Evolutionary conservation across 129 eudicot species (phyloP).

Genomic region (Centaurea solstitialis): DNA sequence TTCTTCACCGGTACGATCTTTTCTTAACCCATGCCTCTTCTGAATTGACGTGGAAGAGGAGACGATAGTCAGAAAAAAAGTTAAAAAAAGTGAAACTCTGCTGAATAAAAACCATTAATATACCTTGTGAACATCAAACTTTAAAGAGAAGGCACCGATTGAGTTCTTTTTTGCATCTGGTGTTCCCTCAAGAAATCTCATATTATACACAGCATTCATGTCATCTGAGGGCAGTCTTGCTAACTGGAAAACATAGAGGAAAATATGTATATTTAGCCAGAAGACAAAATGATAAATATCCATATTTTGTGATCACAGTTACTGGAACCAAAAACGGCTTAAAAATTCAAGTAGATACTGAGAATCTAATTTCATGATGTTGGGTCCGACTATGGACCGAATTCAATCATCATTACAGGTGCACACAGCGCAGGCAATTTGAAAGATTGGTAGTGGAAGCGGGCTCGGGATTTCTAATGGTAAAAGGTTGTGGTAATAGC

Average conservation of each 20-base stretch:
- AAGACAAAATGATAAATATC: not conserved
- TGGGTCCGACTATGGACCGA: too few relatives aligned
- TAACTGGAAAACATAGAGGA: slow-evolving; percentile 43
- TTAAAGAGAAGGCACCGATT: slow-evolving; percentile 55
- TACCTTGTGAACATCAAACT: slow-evolving; percentile 79
- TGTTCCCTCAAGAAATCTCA: slow-evolving; percentile 75
- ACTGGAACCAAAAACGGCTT: not conserved
- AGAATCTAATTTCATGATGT: not conserved
- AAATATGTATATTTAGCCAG: not conserved
- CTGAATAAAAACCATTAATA: not conserved
- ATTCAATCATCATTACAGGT: too few relatives aligned
- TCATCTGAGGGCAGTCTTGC: slow-evolving; percentile 78
- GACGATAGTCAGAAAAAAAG: not conserved
- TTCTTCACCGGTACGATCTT: slow-evolving; percentile 85
- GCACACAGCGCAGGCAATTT: too few relatives aligned
- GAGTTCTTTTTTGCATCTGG: slow-evolving; percentile 71
- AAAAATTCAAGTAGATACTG: not conserved
- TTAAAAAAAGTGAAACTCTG: slow-evolving; percentile 6
- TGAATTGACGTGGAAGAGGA: slow-evolving; percentile 21
- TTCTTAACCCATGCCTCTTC: slow-evolving; percentile 77
- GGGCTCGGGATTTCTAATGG: too few relatives aligned
- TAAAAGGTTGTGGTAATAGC: too few relatives aligned
- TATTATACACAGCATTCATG: slow-evolving; percentile 74
- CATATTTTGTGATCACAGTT: slow-evolving; percentile 4
- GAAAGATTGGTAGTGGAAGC: too few relatives aligned